These are phyloP conservation scores for Pseudogymnoascus sp. DNA, from an alignment of 2,329 filamentous ascomycete genomes.

Conservation along the genomic window DNA sequence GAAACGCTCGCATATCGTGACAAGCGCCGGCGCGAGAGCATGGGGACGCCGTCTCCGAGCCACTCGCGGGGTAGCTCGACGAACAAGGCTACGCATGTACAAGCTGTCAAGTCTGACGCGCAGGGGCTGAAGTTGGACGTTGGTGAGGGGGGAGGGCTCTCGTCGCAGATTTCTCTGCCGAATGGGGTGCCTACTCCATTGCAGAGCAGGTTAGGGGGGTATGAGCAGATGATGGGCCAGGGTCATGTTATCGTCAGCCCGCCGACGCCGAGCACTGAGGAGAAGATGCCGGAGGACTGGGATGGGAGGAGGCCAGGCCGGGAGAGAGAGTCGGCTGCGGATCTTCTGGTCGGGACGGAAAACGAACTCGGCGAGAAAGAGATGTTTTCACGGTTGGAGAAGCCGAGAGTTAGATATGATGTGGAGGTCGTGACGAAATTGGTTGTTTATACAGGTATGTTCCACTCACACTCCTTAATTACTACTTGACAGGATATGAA, in stretches of 20 bases:
- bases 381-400: slow-evolving; percentile 76
- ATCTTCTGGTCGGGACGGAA: slow-evolving; percentile 35
- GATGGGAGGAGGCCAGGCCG: slow-evolving; percentile 21
- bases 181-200: slow-evolving; percentile 35
- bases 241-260: slow-evolving; percentile 39
- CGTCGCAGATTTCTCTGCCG: neutral
- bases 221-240: slow-evolving; percentile 66
- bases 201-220: slow-evolving; percentile 47
- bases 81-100: slow-evolving; percentile 11
- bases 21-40: slow-evolving; percentile 52
- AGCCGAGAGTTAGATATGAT: slow-evolving; percentile 86
- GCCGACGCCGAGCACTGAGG: slow-evolving; percentile 27
- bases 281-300: slow-evolving; percentile 27
- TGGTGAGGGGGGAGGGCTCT: slow-evolving; percentile 17
- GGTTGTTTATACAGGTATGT: slow-evolving; percentile 82
- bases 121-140: slow-evolving; percentile 15
- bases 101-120: neutral
- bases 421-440: slow-evolving; percentile 98
- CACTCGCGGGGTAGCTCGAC: slow-evolving; percentile 7
- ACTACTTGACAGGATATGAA: neutral
- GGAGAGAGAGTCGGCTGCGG: slow-evolving; percentile 26
- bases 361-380: slow-evolving; percentile 57
- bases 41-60: slow-evolving; percentile 17
- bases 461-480: neutral
- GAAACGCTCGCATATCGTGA: slow-evolving; percentile 90